Base-by-base conservation (phyloP, 805 yeast genomes). In the Suhomyces xylopsoci region DNA sequence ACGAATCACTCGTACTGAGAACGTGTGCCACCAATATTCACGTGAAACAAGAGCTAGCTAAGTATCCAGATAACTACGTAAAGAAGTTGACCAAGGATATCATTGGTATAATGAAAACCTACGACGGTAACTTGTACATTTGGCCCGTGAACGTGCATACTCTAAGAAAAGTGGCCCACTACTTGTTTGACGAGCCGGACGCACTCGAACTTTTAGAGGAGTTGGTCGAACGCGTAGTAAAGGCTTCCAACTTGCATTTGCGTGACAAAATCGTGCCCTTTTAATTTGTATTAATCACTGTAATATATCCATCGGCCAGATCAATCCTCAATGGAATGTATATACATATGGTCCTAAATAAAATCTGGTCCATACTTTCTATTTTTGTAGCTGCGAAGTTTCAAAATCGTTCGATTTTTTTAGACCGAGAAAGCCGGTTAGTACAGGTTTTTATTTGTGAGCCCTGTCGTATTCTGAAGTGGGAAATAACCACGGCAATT, bases 81-180 rank as follows among this genome's bases (percentile, higher is more conserved):
- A 63, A 64, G 30, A 59, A 62, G 15, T 45, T 70, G 17, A 69
- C 77, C 19, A 64, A 63, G 50, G 77, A 73, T 34, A 61, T 72
- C 7, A 62, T 73, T 36, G 79, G 78, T 2, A 71, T 74, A 28
- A 54, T 74, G 58, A 64, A 63, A 49, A 69, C 77, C 2, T 74
- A 74, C 51, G 75, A 73, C 36, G 51, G 61, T 12, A 73, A 69
- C 53, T 40, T 62, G 36, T 51, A 55, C 28, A 58, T 74, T 28
- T 72, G 77, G 77, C 66, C 76, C 1, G 64, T 68, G 25, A 69
- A 64, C 52, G 62, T 71, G 15, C 77, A 73, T 51, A 63, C 69
- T 1, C 54, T 72, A 17, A 58, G 72, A 20, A 66, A 64, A 30
- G 73, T 63, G 14, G 63, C 67, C 0, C 54, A 56, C 19, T 60